Conservation (phyloP, 768 basidiomycete species). For the Mycena sanguinolenta region DNA sequence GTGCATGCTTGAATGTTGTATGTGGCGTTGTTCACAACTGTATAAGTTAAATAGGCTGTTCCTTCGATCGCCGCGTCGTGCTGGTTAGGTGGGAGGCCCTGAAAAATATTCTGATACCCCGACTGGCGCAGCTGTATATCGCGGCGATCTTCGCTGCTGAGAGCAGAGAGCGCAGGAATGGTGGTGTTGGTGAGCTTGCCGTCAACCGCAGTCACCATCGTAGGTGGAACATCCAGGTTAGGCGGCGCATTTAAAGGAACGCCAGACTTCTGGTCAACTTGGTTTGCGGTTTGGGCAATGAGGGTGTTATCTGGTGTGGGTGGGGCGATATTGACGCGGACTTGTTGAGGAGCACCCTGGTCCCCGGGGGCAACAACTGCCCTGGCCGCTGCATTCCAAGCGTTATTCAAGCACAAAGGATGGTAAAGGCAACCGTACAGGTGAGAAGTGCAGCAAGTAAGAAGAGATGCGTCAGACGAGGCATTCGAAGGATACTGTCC, state of each 20-base stretch:
- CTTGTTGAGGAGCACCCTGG: constrained; percentile 34
- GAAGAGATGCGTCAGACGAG: constrained; percentile 27
- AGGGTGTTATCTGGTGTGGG: constrained; percentile 27
- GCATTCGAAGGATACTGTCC: constrained; percentile 12
- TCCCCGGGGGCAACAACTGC: constrained; percentile 44
- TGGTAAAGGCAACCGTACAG: constrained; percentile 11
- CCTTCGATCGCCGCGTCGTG: constrained; percentile 59
- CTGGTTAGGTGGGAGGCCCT: constrained; percentile 51
- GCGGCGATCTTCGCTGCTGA: constrained; percentile 12
- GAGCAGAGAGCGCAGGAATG: constrained; percentile 32
- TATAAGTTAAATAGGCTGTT: constrained; percentile 63
- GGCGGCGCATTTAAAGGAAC: constrained; percentile 27
- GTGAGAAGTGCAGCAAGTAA: constrained; percentile 27
- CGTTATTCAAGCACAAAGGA: not conserved
- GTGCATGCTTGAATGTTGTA: constrained; percentile 61
- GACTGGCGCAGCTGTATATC: constrained; percentile 39
- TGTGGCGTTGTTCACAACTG: constrained; percentile 58
- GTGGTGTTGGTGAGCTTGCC: constrained; percentile 42
- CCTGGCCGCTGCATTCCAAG: constrained; percentile 32
- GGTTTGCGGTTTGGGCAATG: constrained; percentile 26
- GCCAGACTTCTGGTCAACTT: constrained; percentile 36
- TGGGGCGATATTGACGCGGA: constrained; percentile 35
- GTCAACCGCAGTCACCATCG: constrained; percentile 60
- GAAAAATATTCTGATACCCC: constrained; percentile 50
- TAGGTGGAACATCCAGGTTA: constrained; percentile 33